Evolutionary conservation across 2,329 filamentous ascomycete species (phyloP).

Genomic region (Diaporthe sp.): DNA sequence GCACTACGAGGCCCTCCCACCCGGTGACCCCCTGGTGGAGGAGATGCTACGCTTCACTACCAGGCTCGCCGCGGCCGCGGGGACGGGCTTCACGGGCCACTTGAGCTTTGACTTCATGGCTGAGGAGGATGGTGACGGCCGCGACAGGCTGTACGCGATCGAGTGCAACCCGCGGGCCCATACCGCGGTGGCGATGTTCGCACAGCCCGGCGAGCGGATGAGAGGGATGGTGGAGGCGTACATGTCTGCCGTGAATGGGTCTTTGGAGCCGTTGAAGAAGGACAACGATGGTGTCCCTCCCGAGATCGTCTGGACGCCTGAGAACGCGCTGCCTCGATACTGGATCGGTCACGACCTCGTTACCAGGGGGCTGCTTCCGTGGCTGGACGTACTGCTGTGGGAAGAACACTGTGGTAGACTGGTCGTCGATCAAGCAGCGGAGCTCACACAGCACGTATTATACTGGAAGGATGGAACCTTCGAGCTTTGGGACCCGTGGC

Average conservation of each 20-base stretch:
- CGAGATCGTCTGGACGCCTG: slow-evolving; percentile 41
- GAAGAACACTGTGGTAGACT: slow-evolving; percentile 43
- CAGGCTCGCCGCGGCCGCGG: slow-evolving; percentile 62
- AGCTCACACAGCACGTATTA: slow-evolving; percentile 55
- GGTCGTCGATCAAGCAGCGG: slow-evolving; percentile 44
- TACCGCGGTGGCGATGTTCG: slow-evolving; percentile 75
- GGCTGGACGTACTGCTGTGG: slow-evolving; percentile 49
- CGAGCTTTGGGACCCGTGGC: slow-evolving; percentile 67
- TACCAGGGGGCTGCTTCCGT: slow-evolving; percentile 62
- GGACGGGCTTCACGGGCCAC: slow-evolving; percentile 72
- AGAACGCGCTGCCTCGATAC: slow-evolving; percentile 57
- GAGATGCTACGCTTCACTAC: slow-evolving; percentile 77
- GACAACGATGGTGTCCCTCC: neutral
- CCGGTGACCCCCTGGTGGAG: slow-evolving; percentile 65
- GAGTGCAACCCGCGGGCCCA: slow-evolving; percentile 80
- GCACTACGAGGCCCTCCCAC: slow-evolving; percentile 73
- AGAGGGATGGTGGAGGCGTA: slow-evolving; percentile 66
- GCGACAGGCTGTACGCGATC: slow-evolving; percentile 71
- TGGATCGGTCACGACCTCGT: slow-evolving; percentile 79
- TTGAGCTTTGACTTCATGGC: slow-evolving; percentile 80
- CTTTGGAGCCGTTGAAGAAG: slow-evolving; percentile 38
- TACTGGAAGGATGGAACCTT: slow-evolving; percentile 70
- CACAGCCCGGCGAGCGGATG: slow-evolving; percentile 54
- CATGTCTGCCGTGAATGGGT: slow-evolving; percentile 58
- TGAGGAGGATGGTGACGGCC: slow-evolving; percentile 55